Conservation (phyloP, 495 filamentous ascomycete genomes). For the Annulohypoxylon bovei region DNA sequence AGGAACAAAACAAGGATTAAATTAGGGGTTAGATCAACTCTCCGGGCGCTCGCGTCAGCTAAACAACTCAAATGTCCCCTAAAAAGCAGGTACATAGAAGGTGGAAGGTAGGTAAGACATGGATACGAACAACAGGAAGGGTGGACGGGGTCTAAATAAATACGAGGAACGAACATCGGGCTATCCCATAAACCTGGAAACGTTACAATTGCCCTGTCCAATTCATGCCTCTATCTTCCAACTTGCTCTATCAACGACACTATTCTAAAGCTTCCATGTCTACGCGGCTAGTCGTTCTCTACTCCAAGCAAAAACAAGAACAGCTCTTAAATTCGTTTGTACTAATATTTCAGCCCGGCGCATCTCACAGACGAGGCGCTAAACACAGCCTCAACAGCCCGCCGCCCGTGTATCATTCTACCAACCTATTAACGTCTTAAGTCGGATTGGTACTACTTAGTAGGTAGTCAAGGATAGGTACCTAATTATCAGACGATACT, state of each 20-base stretch:
- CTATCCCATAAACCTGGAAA: slow-evolving; percentile 5
- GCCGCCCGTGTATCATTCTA: not conserved
- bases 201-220: slow-evolving; percentile 14
- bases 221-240: not conserved
- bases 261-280: not conserved
- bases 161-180: slow-evolving; percentile 9
- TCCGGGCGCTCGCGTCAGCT: not conserved
- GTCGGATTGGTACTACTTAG: not conserved
- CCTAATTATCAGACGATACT: not conserved
- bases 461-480: not conserved
- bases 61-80: not conserved
- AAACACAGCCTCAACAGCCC: slow-evolving; percentile 9
- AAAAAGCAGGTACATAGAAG: not conserved
- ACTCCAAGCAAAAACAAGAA: not conserved
- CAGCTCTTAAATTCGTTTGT: not conserved
- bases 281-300: not conserved
- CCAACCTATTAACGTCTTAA: not conserved
- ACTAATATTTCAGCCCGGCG: not conserved
- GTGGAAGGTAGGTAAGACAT: not conserved
- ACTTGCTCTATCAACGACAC: not conserved
- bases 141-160: slow-evolving; percentile 1
- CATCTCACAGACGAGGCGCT: not conserved
- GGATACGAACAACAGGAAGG: slow-evolving; percentile 4
- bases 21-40: not conserved
- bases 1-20: slow-evolving; percentile 15